Evolutionary conservation across 83 land plant genomes (phyloP), one percentile per base, ranked within the genome.

Genomic region (Thuja plicata): DNA sequence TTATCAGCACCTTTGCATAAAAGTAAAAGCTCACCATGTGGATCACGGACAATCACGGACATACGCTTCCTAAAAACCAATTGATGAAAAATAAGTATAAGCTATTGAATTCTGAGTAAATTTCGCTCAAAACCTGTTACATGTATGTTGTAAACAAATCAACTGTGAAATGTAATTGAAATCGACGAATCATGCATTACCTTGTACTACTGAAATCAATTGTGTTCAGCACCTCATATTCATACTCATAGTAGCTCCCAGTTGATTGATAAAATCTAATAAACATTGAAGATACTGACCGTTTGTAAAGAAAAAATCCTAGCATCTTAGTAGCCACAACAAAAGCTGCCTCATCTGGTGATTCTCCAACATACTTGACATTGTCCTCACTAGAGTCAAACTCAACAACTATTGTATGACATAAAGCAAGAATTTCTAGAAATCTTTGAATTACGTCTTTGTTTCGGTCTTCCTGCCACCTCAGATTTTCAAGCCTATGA

Each of bases 1-100:
- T 71, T 90, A 12, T 90, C 92, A 60, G 85, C 80, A 16, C 88
- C 91, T 78, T 89, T 89, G 88, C 90, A 89, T 34, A 89, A 89
- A 73, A 89, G 90, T 70, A 89, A 86, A 86, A 89, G 11, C 74
- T 52, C 57, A 50, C 90, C 90, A 57, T 0, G 70, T 85, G 90
- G 88, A 43, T 62, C 80, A 86, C 90, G 90, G 40, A 89, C 90
- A 86, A 89, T 89, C 57, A 89, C 90, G 19, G 90, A 89, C 90
- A 89, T 89, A 16, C 90, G 80, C 76, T 89, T 89, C 81, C 90
- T 89, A 50, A 38, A 87, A 55, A 45, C 74, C 87, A 86, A 57
- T 40, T 57, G 46, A 35, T 17, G 32, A 57, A 7, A 54, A 57
- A 30, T 19, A 84, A 24, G 55, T 41, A 46, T 83, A 27, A 12